phyloP scores from a whole-genome alignment of 768 basidiomycete species.

The Xerocomus potaroensis region DNA sequence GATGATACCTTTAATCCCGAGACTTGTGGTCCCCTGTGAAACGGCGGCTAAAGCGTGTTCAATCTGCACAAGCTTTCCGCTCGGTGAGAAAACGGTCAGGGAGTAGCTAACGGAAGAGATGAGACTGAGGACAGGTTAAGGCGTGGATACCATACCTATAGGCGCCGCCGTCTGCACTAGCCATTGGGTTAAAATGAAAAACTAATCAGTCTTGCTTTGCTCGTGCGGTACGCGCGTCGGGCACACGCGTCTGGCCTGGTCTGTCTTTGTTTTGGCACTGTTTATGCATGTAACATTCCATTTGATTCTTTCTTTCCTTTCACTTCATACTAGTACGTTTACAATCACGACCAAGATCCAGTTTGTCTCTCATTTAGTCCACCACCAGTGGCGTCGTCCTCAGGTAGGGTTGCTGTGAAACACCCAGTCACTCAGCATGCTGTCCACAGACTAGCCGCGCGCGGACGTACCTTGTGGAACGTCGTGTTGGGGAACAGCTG shows the following conservation, averaged over 20 bases:
- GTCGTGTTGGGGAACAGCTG: slow-evolving; percentile 83
- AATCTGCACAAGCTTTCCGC: slow-evolving; percentile 98
- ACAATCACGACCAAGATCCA: neutral
- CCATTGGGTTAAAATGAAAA: slow-evolving; percentile 46
- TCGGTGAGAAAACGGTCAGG: slow-evolving; percentile 98
- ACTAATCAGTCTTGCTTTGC: slow-evolving; percentile 7
- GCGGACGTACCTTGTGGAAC: slow-evolving; percentile 62
- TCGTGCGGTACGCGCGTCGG: slow-evolving; percentile 30
- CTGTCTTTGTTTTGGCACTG: slow-evolving; percentile 26
- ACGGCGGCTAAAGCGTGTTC: slow-evolving; percentile 99
- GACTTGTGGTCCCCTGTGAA: slow-evolving; percentile 89
- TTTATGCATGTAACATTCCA: too few species aligned
- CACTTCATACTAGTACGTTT: too few species aligned
- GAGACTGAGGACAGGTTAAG: slow-evolving; percentile 18
- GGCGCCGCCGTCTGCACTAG: slow-evolving; percentile 76
- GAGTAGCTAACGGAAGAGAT: slow-evolving; percentile 68
- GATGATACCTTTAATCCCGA: slow-evolving; percentile 91
- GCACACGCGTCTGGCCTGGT: slow-evolving; percentile 29
- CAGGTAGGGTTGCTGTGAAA: slow-evolving; percentile 77
- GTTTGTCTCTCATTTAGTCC: slow-evolving; percentile 6
- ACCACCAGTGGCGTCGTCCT: slow-evolving; percentile 63
- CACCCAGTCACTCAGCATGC: neutral
- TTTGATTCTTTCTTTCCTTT: too few species aligned
- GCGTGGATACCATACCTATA: slow-evolving; percentile 50
- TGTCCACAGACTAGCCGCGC: neutral